Base-by-base conservation (phyloP, 176 grass and related monocot species). In the Oryza punctata region DNA sequence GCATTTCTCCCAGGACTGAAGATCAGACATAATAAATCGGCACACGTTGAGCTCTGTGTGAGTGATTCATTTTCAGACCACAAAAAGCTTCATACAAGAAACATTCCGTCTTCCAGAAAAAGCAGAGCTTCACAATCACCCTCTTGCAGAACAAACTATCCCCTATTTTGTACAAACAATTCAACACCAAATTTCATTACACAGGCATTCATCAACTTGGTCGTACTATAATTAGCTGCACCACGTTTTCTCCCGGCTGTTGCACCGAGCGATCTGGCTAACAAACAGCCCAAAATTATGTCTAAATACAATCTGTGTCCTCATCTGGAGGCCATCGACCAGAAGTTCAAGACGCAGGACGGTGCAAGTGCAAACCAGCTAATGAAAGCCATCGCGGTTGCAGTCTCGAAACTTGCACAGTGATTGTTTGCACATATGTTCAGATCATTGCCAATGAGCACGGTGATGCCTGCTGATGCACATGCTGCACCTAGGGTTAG, bases 291-390 rank as follows among this genome's bases (percentile, higher is more conserved):
- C n/a, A 81, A 69, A 70, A 79, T 29, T 57, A 65, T 74, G 28
- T 40, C 77, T 49, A 49, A n/a, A 40, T 35, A 50, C 21, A 65
- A 50, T 35, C 19, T 65, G 27, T 81, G 4, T 66, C 73, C 49
- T 89, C 82, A 97, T 71, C 86, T 90, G n/a, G 90, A 84, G 65
- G 87, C 95, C 79, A 94, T 80, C 19, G 92, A 89, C 95, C 92
- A 93, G 76, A 97, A 97, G 87, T 98, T 98, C 41, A 98, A 81
- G 78, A 94, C 67, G 64, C 88, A 98, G 5, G 95, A 94, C 3
- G 92, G 95, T 0, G 90, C 94, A 32, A 94, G 86, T 4, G 95
- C 95, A 79, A 97, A 97, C 95, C 95, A 97, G 77, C 92, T 93
- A 59, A 98, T 85, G 72, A 98, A 98, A 78, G 95, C 90, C 95